A percentile compares a stretch with the other conserved stretches of the same genome.
Conservation (phyloP, 495 filamentous ascomycete genomes). For the Penicillium turbatum region DNA sequence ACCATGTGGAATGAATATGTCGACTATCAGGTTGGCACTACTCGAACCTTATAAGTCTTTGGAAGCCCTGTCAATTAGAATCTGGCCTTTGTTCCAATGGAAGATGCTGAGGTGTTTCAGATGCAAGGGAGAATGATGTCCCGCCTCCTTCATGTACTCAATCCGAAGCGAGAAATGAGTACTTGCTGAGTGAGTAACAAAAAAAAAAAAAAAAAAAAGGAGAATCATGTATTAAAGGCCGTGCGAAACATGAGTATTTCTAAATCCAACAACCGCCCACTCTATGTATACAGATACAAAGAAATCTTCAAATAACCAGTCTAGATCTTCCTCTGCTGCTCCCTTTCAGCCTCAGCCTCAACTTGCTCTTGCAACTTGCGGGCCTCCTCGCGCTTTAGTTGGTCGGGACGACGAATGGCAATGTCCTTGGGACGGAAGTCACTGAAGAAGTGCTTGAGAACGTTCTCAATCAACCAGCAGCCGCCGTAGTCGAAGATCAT, state of each 20-base stretch:
- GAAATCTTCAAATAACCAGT: conserved; percentile 10
- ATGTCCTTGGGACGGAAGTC: conserved; percentile 95
- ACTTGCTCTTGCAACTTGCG: conserved; percentile 60
- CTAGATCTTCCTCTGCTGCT: conserved; percentile 37
- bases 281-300: conserved; percentile 27
- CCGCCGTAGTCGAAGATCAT: conserved; percentile 89
- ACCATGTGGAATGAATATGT: too few relatives aligned
- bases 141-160: too few relatives aligned
- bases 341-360: conserved; percentile 52
- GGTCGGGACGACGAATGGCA: conserved; percentile 77
- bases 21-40: too few relatives aligned
- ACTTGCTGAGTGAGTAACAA: too few relatives aligned
- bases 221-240: conserved; percentile 18
- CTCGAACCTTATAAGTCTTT: too few relatives aligned
- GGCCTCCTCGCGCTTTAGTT: conserved; percentile 69
- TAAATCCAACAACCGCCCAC: conserved; percentile 12
- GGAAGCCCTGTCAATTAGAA: too few relatives aligned
- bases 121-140: too few relatives aligned
- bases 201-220: neutral
- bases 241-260: conserved; percentile 14
- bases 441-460: conserved; percentile 80
- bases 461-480: conserved; percentile 86
- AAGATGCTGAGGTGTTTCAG: too few relatives aligned
- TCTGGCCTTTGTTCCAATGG: too few relatives aligned
- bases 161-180: neutral